Evolutionary conservation across 169 alveolate species (phyloP), one percentile per base, ranked within the genome.

Genomic region (Plasmodium inui): DNA sequence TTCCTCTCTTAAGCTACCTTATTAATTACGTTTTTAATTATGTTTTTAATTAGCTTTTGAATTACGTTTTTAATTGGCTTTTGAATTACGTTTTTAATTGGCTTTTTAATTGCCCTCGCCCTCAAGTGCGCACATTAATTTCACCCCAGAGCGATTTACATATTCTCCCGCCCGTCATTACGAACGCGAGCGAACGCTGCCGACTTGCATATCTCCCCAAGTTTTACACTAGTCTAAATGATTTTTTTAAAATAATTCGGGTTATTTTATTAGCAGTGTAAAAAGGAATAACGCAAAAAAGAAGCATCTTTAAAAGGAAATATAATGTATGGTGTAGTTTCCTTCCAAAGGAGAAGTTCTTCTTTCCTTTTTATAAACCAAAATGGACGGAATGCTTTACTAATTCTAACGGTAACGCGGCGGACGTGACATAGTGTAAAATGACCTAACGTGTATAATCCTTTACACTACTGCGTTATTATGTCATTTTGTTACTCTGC

Each of bases 291-390:
- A 74, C 26, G 12, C 22, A 34, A 74, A 12, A 74, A 9, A 73
- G 32, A 72, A 72, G 19, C 8, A 74, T 28, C 5, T 30, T 17
- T 30, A 74, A 22, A 74, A 74, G 28, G 57, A 74, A 74, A 74
- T 74, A n/a, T 74, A 30, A 74, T 74, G 28, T 74, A 26, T 74
- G 82, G 44, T 30, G 82, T n/a, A 26, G 37, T 67, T 67, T 19
- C 37, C 76, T 4, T 67, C 34, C 76, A 67, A 67, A 67, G n/a
- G 76, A 19, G 34, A 22, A 19, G 17, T 19, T 67, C 17, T 67
- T n/a, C 76, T 67, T 67, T 19, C 76, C 76, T 19, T 67, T 67
- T 67, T 67, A 6, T 67, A 19, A 67, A 67, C 34, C 17, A 19
- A 67, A 67, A 67, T 67, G 76, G 34, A 67, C 37, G 76, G 28